These are phyloP conservation scores for Suhomyces xylopsoci DNA, from an alignment of 805 yeast species.

Conservation along the genomic window DNA sequence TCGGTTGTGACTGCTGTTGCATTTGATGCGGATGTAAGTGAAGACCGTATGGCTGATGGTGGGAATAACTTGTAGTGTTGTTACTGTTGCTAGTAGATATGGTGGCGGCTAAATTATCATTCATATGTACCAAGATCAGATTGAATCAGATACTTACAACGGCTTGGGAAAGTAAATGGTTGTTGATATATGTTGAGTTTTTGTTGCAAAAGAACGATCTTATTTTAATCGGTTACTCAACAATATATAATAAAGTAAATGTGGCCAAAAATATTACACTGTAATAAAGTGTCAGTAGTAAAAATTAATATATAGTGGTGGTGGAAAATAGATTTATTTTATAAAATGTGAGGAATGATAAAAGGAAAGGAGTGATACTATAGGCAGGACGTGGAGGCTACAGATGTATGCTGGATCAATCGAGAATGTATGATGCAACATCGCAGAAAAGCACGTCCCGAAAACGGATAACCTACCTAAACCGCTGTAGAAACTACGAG, in stretches of 20 bases:
- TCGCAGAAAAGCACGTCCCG: background rate
- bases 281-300: slow-evolving; percentile 1
- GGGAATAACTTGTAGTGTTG: background rate
- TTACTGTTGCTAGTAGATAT: background rate
- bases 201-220: background rate
- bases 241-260: background rate
- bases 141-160: background rate
- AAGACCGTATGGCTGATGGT: background rate
- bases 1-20: slow-evolving; percentile 7
- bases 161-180: background rate
- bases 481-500: background rate
- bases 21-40: slow-evolving; percentile 7
- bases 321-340: slow-evolving; percentile 4
- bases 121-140: background rate
- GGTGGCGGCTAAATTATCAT: background rate
- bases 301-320: background rate
- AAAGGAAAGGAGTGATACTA: background rate
- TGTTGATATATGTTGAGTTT: background rate
- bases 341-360: slow-evolving; percentile 1
- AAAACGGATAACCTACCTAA: background rate
- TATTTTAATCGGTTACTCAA: background rate
- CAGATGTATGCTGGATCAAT: background rate
- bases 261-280: background rate
- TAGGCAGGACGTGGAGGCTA: background rate
- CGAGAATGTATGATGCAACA: background rate